phyloP scores from a whole-genome alignment of 176 grass and related monocot genomes.

The Zoysia pacifica region DNA sequence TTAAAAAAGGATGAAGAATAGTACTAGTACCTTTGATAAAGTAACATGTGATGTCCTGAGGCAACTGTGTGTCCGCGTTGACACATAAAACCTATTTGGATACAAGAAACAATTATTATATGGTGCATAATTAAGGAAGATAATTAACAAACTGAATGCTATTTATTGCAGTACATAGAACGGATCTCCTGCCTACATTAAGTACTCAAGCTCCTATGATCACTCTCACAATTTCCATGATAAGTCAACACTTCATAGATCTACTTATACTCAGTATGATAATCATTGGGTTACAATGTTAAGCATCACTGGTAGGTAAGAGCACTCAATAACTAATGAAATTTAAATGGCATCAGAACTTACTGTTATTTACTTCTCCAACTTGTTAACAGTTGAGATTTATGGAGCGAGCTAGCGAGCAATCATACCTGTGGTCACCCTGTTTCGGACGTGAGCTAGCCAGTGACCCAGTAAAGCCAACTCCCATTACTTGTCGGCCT shows the following conservation, averaged over 20 bases:
- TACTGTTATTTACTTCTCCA: not conserved
- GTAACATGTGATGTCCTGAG: constrained; percentile 83
- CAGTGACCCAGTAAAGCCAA: constrained; percentile 90
- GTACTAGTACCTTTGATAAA: constrained; percentile 68
- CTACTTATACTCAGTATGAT: not conserved
- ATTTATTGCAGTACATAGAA: not conserved
- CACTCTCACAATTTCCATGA: not conserved
- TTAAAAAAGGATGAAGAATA: constrained; percentile 13
- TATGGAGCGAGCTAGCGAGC: not conserved
- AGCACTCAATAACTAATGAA: not conserved
- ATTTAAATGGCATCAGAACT: not conserved
- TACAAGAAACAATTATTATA: constrained; percentile 29
- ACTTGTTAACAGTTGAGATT: not conserved
- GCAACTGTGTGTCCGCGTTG: constrained; percentile 65
- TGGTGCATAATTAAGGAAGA: not conserved
- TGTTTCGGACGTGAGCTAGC: constrained; percentile 75
- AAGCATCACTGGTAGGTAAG: not conserved
- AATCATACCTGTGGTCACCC: constrained; percentile 79
- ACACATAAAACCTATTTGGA: constrained; percentile 80
- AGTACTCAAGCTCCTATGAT: not conserved
- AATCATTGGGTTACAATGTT: not conserved
- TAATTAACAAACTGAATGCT: not conserved
- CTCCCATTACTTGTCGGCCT: constrained; percentile 81
- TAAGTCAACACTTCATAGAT: constrained; percentile 1
- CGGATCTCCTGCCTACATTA: not conserved